Evolutionary conservation across 2,329 filamentous ascomycete genomes (phyloP).

Genomic region (Leptoxyphium fumago): DNA sequence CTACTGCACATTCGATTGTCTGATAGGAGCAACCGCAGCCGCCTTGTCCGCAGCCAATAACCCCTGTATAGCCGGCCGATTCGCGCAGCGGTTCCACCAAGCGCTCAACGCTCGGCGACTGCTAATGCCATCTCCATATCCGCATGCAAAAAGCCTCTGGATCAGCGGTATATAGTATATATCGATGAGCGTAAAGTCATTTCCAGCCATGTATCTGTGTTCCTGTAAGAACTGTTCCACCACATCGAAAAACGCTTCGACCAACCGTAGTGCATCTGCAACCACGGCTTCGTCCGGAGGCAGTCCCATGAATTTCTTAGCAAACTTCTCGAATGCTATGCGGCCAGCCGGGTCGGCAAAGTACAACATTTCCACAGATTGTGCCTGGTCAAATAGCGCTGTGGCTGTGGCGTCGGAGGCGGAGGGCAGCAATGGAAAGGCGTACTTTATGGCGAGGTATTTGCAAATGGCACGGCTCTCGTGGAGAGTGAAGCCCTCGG

Average conservation of each 20-base stretch:
- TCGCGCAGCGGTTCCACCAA: too few species aligned
- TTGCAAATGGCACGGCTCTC: conserved; percentile 33
- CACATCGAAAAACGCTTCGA: conserved; percentile 31
- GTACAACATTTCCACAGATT: conserved; percentile 25
- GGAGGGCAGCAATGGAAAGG: conserved; percentile 31
- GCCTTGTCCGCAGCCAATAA: too few species aligned
- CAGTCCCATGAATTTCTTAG: conserved; percentile 29
- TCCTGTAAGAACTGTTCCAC: conserved; percentile 26
- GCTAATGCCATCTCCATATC: too few species aligned
- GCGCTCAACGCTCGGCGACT: too few species aligned
- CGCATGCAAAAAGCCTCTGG: too few species aligned
- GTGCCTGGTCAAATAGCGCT: conserved; percentile 31
- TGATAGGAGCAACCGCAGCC: too few species aligned
- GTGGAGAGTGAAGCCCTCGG: conserved; percentile 33
- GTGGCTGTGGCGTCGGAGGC: too few species aligned
- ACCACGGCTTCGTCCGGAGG: conserved; percentile 28
- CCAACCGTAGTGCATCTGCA: conserved; percentile 21
- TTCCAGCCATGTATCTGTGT: conserved; percentile 31
- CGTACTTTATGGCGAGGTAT: conserved; percentile 32
- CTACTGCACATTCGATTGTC: too few species aligned
- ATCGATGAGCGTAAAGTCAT: conserved; percentile 30
- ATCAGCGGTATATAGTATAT: too few species aligned
- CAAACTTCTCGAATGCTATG: conserved; percentile 33
- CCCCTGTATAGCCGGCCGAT: too few species aligned
- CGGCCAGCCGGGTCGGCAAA: conserved; percentile 30